Evolutionary conservation across 2,329 filamentous ascomycete species (phyloP), one percentile per base, ranked within the genome.

Genomic region (Aspergillus sp.): DNA sequence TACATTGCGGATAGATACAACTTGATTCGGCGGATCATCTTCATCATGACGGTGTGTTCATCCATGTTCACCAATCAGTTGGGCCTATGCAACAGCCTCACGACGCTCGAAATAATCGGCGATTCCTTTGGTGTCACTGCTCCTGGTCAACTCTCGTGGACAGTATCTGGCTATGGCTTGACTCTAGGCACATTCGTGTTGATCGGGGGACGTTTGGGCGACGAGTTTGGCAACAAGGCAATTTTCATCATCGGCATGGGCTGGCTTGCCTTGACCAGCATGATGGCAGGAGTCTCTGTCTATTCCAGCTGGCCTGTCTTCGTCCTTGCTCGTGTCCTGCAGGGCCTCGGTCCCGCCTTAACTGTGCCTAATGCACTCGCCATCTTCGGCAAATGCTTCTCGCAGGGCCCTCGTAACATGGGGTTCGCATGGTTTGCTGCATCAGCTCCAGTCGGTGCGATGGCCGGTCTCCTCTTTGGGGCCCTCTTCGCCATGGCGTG

Each of bases 331-430:
- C 78, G 85, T 5, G 83, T 81, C 0, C 70, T 87, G 2, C 84
- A 87, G 61, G 85, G 75, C 3, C 73, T 78, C 7, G 88, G 88
- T 0, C 84, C 86, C 0, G 85, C 86, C 0, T 75, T 90, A n/a
- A 76, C 83, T 5, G 76, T 90, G 23, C 88, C 88, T 1, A 90
- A 89, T 65, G 85, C 80, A 0, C 73, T 90, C 11, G 87, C 86
- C 2, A 79, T 90, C n/a, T 71, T 90, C 0, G 87, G 86, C 8
- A 76, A 78, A 1, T 80, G 81, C 0, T 89, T 87, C 64, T 74
- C 79, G 0, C 83, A 83, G 0, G 86, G 86, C 0, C 74, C 71
- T 47, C 77, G 81, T 51, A 80, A 84, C 50, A 83, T 88, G 73
- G 80, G 84, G 0, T 88, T 90, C 62, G 73, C 76, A 7, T 57